phyloP scores from a whole-genome alignment of 1,284 basidiomycete genomes.

The Boletus smithii region DNA sequence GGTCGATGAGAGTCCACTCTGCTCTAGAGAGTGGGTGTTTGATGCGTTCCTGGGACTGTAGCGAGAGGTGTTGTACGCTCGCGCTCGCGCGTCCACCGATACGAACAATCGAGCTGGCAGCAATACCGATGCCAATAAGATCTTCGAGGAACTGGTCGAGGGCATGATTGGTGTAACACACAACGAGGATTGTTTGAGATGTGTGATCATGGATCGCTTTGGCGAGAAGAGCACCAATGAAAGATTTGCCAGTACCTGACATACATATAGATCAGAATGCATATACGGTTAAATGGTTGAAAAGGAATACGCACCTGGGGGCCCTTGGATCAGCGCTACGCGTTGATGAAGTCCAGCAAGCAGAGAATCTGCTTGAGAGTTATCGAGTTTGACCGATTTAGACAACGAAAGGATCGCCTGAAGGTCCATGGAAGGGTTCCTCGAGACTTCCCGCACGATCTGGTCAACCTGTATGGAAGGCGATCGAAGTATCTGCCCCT shows the following conservation, averaged over 20 bases:
- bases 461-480: constrained; percentile 7
- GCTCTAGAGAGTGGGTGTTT: constrained; percentile 21
- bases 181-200: constrained; percentile 50
- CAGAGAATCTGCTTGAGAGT: constrained; percentile 45
- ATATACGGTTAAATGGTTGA: not conserved
- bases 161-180: constrained; percentile 68
- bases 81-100: constrained; percentile 54
- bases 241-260: constrained; percentile 66
- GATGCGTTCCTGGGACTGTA: constrained; percentile 35
- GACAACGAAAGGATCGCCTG: not conserved
- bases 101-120: constrained; percentile 44
- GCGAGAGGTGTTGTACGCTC: constrained; percentile 42
- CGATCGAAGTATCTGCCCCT: constrained; percentile 20
- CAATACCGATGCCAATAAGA: constrained; percentile 55
- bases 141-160: constrained; percentile 64
- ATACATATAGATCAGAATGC: constrained; percentile 1
- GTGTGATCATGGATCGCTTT: constrained; percentile 53
- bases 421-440: constrained; percentile 36
- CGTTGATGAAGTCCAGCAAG: constrained; percentile 49
- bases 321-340: constrained; percentile 62
- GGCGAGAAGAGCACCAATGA: constrained; percentile 61
- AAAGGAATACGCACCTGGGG: constrained; percentile 48
- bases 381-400: constrained; percentile 1
- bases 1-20: constrained; percentile 43
- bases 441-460: constrained; percentile 36